Evolutionary conservation across 768 basidiomycete genomes (phyloP).

Genomic region (Trichaptum fuscoviolaceum): DNA sequence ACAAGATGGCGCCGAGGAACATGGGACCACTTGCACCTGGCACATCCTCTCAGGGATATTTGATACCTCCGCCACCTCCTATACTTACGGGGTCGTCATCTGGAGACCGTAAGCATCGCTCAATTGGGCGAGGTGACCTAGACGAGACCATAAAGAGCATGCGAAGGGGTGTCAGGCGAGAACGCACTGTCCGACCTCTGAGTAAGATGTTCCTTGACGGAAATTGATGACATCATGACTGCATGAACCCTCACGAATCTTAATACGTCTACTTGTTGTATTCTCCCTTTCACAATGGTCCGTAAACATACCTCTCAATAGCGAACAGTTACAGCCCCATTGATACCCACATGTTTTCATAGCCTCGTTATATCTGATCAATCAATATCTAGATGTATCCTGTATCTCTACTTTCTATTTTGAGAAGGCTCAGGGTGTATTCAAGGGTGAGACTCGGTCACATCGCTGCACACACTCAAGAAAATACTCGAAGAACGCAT

Average conservation of each 20-base stretch:
- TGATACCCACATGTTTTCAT: neutral
- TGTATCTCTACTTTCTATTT: neutral
- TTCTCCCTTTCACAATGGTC: neutral
- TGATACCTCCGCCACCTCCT: conserved; percentile 17
- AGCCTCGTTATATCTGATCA: neutral
- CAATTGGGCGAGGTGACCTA: conserved; percentile 71
- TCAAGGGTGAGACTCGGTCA: conserved; percentile 58
- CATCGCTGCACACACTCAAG: conserved; percentile 53
- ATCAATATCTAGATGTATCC: neutral
- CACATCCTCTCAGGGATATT: conserved; percentile 10
- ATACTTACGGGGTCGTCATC: conserved; percentile 34
- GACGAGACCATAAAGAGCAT: conserved; percentile 84
- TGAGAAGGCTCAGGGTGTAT: conserved; percentile 18
- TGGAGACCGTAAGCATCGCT: conserved; percentile 39
- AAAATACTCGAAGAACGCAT: conserved; percentile 60
- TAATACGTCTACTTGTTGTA: neutral
- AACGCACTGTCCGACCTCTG: conserved; percentile 46
- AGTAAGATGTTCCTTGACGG: conserved; percentile 84
- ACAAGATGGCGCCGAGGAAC: conserved; percentile 11
- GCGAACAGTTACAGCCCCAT: no score
- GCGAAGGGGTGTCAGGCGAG: conserved; percentile 56
- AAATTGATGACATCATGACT: conserved; percentile 5
- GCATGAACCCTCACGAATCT: neutral
- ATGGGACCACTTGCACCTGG: conserved; percentile 13
- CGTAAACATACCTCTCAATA: no score